A percentile compares a stretch with the other conserved stretches of the same genome.
phyloP scores from a whole-genome alignment of 2,329 filamentous ascomycete genomes.

The Beauveria varroae region DNA sequence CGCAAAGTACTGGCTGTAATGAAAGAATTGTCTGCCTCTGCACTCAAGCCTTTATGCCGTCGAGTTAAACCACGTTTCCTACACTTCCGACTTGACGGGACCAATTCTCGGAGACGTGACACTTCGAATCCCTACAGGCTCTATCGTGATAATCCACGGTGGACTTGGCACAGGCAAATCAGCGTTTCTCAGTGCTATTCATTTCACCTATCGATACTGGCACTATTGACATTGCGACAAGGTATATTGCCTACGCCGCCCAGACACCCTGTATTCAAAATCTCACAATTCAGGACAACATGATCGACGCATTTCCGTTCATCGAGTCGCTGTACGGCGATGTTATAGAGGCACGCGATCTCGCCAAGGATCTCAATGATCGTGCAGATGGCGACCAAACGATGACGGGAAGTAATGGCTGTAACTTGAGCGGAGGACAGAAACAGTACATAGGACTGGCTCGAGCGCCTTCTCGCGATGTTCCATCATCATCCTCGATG shows the following conservation, averaged over 20 bases:
- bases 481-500: constrained; percentile 12
- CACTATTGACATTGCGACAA: constrained; percentile 16
- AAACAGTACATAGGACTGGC: constrained; percentile 3
- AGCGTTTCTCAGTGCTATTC: constrained; percentile 23
- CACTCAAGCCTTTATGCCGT: background rate
- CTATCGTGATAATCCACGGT: constrained; percentile 24
- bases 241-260: constrained; percentile 23
- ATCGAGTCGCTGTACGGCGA: constrained; percentile 24
- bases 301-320: constrained; percentile 25
- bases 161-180: constrained; percentile 27
- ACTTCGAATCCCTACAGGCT: constrained; percentile 14
- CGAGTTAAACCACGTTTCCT: background rate
- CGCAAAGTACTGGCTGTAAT: background rate
- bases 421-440: constrained; percentile 1
- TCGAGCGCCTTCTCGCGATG: constrained; percentile 10
- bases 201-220: constrained; percentile 16
- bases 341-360: constrained; percentile 27
- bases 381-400: constrained; percentile 20
- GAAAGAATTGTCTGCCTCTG: background rate
- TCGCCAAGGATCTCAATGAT: constrained; percentile 21
- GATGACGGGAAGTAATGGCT: constrained; percentile 20
- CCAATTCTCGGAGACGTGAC: background rate
- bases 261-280: constrained; percentile 29
- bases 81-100: background rate
- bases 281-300: constrained; percentile 25